Percentiles rank a stretch among this genome's conserved stretches.
Evolutionary conservation across 2,329 filamentous ascomycete genomes (phyloP).

Genomic region (Curvularia spicifera): DNA sequence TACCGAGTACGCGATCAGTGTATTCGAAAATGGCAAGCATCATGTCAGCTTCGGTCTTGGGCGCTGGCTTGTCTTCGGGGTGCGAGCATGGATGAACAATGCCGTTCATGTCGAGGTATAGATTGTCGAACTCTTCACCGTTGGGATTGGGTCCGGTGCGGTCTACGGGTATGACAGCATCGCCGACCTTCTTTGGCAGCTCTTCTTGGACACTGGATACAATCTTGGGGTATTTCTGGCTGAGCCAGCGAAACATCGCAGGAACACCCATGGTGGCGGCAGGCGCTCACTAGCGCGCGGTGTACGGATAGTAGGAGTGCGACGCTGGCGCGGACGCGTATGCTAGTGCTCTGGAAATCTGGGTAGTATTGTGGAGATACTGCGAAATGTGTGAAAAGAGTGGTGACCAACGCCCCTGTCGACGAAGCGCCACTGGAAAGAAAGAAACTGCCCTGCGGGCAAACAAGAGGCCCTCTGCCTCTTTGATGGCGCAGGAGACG

Average conservation of each 20-base stretch:
- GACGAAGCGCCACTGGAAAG: conserved; percentile 22
- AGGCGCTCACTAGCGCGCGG: conserved; percentile 28
- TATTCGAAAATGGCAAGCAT: conserved; percentile 99
- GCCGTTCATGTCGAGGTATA: conserved; percentile 99
- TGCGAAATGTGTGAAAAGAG: conserved; percentile 19
- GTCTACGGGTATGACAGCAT: conserved; percentile 82
- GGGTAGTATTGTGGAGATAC: conserved; percentile 29
- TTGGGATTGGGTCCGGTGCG: conserved; percentile 88
- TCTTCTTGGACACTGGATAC: conserved; percentile 91
- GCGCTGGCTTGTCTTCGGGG: conserved; percentile 89
- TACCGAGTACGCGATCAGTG: conserved; percentile 97
- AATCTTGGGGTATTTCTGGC: conserved; percentile 97
- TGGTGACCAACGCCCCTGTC: conserved; percentile 19
- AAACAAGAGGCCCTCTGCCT: conserved; percentile 2
- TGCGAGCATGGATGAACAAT: conserved; percentile 99
- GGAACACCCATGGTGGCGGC: conserved; percentile 80
- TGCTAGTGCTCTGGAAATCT: conserved; percentile 21
- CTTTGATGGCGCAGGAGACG: conserved; percentile 4
- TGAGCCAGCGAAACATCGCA: conserved; percentile 94
- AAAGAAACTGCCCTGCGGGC: conserved; percentile 19
- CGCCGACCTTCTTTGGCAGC: conserved; percentile 80
- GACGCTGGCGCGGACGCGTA: conserved; percentile 24
- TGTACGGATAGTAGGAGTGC: conserved; percentile 11
- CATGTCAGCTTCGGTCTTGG: conserved; percentile 97
- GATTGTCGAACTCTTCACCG: conserved; percentile 95